Percentiles rank a stretch among this genome's conserved stretches.
These are phyloP conservation scores for Citeromyces hawaiiensis DNA, from an alignment of 1,139 yeast species.

Conservation along the genomic window DNA sequence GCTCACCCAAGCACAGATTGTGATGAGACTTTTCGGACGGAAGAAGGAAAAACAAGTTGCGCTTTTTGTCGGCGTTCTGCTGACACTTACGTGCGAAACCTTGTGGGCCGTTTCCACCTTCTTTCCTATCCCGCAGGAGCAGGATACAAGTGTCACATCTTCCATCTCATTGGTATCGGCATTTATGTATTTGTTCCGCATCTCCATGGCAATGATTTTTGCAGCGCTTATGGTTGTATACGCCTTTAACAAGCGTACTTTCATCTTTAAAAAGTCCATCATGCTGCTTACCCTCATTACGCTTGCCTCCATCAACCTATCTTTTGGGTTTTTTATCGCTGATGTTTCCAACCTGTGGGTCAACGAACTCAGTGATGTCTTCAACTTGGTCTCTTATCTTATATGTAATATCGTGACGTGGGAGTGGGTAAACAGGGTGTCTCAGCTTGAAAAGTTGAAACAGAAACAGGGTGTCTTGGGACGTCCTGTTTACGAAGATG, in stretches of 20 bases:
- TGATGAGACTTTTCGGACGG: constrained; percentile 60
- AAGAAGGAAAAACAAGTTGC: constrained; percentile 59
- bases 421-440: constrained; percentile 78
- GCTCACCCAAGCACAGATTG: constrained; percentile 64
- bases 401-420: constrained; percentile 67
- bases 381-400: constrained; percentile 61
- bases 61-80: constrained; percentile 43
- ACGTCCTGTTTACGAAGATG: constrained; percentile 65
- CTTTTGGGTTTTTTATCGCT: constrained; percentile 64
- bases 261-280: constrained; percentile 37
- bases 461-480: constrained; percentile 78
- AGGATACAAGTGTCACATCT: constrained; percentile 11
- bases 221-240: constrained; percentile 54
- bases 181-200: constrained; percentile 63
- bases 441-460: constrained; percentile 42
- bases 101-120: constrained; percentile 62
- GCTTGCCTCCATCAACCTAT: constrained; percentile 43
- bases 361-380: constrained; percentile 57
- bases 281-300: constrained; percentile 42
- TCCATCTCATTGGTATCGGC: constrained; percentile 60
- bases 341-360: constrained; percentile 68
- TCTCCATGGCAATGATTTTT: constrained; percentile 61
- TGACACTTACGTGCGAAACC: constrained; percentile 47
- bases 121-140: constrained; percentile 11
- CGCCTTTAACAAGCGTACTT: constrained; percentile 37